Conservation (phyloP, 441 rosid genomes). For the Brassica balearica region DNA sequence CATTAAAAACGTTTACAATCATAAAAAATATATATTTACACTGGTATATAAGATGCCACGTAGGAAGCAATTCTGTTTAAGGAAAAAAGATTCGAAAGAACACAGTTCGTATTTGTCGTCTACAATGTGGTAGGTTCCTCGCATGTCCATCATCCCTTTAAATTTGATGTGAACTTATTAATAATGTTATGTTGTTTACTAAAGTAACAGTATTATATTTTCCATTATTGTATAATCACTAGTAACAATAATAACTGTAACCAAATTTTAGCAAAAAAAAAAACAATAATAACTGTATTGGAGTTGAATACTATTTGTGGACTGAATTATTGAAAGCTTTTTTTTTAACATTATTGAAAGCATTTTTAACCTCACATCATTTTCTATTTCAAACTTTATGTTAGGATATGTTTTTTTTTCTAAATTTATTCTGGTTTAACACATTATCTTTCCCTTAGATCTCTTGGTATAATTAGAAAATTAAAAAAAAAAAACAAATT, state of each 20-base stretch:
- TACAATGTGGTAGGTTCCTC: slow-evolving; percentile 31
- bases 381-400: neutral
- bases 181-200: slow-evolving; percentile 19
- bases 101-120: slow-evolving; percentile 6
- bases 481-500: too few relatives aligned
- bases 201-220: slow-evolving; percentile 17
- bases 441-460: too few relatives aligned
- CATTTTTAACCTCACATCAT: neutral
- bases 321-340: neutral
- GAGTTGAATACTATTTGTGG: neutral
- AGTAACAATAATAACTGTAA: neutral
- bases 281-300: neutral
- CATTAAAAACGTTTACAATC: neutral
- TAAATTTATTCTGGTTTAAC: too few relatives aligned
- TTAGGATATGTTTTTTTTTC: neutral
- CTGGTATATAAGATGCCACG: slow-evolving; percentile 34
- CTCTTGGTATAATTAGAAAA: too few relatives aligned
- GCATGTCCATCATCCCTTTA: slow-evolving; percentile 27
- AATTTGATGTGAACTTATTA: slow-evolving; percentile 27
- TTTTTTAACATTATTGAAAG: neutral
- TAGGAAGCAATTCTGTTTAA: slow-evolving; percentile 18
- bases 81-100: slow-evolving; percentile 18
- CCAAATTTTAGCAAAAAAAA: too few relatives aligned
- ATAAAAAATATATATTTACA: neutral
- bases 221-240: slow-evolving; percentile 5